Evolutionary conservation across 2,329 filamentous ascomycete species (phyloP), one percentile per base, ranked within the genome.

Genomic region (Trichoderma sp.): DNA sequence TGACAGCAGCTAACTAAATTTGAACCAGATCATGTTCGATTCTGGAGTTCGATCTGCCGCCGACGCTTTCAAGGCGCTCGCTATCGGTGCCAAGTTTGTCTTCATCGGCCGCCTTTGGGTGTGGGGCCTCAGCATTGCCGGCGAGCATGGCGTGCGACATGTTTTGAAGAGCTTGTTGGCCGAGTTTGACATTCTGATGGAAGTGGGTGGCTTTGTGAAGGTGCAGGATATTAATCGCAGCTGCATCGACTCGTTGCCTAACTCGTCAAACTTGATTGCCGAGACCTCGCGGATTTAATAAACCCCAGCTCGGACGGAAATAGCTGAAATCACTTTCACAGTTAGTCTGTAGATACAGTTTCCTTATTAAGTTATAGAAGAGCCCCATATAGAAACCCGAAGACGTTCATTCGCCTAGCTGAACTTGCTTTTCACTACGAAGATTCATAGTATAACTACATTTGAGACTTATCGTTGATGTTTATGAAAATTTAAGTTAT

Each of bases 31-130:
- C 79, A 81, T 82, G 72, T 73, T 78, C 28, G 72, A 73, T 39
- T 84, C 72, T 74, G 89, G 88, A 0, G 82, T 90, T 37, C 82
- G 85, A n/a, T 81, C 85, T 39, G 88, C 87, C 1, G 85, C 86
- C 0, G 87, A 90, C 72, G 84, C 89, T 1, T 79, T 88, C 63
- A 89, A 89, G 74, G 86, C 85, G 0, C 76, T 89, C 5, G 86
- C 85, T 10, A 73, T 89, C 1, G 87, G 87, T 0, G 87, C 86
- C 0, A 86, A 82, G 34, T 85, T 84, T 5, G 86, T 85, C 34
- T 87, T 89, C 68, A 80, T 90, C 0, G 88, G 88, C 0, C 76
- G 88, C 5, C 81, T 89, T 3, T 89, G 86, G 82, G 81, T 90
- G 26, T 73, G 69, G 70, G 72, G 16, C 52, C 59, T 68, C 26